Conservation (phyloP, 495 filamentous ascomycete genomes). For the Podospora pseudocomata region DNA sequence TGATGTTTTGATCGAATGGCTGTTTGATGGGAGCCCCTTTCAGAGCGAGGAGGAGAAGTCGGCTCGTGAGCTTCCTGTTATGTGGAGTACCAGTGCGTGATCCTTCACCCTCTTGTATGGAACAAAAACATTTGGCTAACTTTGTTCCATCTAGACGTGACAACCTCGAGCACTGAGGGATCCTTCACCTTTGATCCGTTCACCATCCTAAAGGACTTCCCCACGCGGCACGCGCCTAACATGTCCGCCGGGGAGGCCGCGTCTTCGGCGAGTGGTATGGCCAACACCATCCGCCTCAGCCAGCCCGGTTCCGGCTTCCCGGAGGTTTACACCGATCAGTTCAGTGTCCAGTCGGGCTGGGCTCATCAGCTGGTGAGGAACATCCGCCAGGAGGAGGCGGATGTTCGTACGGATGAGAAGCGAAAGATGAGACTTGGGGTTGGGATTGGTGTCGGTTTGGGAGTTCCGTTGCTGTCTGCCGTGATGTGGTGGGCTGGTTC, state of each 20-base stretch:
- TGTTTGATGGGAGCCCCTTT: constrained; percentile 8
- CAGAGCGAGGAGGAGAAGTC: constrained; percentile 2
- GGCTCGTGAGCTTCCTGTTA: constrained; percentile 6
- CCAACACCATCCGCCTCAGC: constrained; percentile 13
- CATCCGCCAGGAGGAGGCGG: constrained; percentile 12
- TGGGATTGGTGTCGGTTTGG: constrained; percentile 9
- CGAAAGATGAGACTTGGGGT: constrained; percentile 5
- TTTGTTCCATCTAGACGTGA: constrained; percentile 8
- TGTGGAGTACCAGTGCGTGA: constrained; percentile 13
- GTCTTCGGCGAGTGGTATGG: constrained; percentile 7
- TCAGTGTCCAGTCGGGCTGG: constrained; percentile 10
- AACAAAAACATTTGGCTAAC: constrained; percentile 8
- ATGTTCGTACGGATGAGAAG: constrained; percentile 1
- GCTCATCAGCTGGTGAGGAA: constrained; percentile 12
- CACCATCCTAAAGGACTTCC: constrained; percentile 9
- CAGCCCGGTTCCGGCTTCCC: constrained; percentile 13
- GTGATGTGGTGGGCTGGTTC: constrained; percentile 9
- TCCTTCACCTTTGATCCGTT: constrained; percentile 9
- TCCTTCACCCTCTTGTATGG: constrained; percentile 6
- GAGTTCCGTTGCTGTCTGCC: constrained; percentile 11
- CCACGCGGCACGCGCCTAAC: constrained; percentile 9
- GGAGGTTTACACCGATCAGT: constrained; percentile 7
- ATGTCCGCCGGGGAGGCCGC: constrained; percentile 5
- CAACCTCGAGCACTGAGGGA: constrained; percentile 6
- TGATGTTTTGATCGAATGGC: constrained; percentile 10